These are phyloP conservation scores for Paecilomyces formosus DNA, from an alignment of 2,329 filamentous ascomycete species.

Conservation along the genomic window DNA sequence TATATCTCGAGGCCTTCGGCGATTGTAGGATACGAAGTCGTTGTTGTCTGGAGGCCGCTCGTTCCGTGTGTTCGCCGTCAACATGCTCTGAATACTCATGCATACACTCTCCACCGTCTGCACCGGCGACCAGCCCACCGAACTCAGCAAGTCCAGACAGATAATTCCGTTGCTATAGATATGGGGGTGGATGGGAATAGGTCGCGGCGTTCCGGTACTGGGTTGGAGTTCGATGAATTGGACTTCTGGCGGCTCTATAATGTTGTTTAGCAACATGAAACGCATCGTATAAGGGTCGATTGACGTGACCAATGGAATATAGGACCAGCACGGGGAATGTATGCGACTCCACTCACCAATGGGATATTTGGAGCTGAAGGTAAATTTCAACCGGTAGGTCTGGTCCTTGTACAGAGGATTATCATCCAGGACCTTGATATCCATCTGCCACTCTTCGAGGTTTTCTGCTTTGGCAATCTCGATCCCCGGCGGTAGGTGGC, in stretches of 20 bases:
- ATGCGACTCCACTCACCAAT: conserved; percentile 61
- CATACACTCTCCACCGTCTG: conserved; percentile 96
- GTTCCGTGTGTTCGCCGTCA: conserved; percentile 88
- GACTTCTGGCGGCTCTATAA: conserved; percentile 83
- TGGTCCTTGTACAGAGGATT: conserved; percentile 83
- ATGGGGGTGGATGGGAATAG: conserved; percentile 90
- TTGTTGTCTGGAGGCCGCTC: conserved; percentile 86
- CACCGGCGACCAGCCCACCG: conserved; percentile 88
- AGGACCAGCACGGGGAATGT: not conserved
- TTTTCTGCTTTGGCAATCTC: conserved; percentile 72
- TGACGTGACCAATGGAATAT: not conserved
- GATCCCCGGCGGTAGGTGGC: conserved; percentile 60
- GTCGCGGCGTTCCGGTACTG: conserved; percentile 35
- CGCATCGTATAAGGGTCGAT: not conserved
- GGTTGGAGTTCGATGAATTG: conserved; percentile 62
- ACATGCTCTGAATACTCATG: conserved; percentile 96
- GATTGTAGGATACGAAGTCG: conserved; percentile 77
- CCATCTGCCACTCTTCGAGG: conserved; percentile 84
- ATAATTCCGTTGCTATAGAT: conserved; percentile 99
- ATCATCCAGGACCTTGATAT: conserved; percentile 80
- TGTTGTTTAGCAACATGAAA: not conserved
- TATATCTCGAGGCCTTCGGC: conserved; percentile 75
- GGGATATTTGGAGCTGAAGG: conserved; percentile 75
- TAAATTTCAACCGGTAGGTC: conserved; percentile 78
- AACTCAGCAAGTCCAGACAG: conserved; percentile 84